These are phyloP conservation scores for Penicillium cosmopolitanum DNA, from an alignment of 495 filamentous ascomycete genomes.

Conservation along the genomic window DNA sequence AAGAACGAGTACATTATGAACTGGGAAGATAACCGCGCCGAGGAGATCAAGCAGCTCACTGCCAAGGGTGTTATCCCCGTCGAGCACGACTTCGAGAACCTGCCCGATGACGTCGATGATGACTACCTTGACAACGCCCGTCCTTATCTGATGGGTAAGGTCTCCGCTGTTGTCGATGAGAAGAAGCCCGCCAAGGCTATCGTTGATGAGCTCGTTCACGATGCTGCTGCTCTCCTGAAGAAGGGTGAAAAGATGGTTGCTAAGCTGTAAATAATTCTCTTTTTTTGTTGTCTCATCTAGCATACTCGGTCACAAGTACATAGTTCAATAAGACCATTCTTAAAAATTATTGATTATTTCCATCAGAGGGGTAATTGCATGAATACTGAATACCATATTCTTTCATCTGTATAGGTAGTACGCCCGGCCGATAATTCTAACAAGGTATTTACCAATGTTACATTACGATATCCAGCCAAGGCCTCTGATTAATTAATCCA, in stretches of 20 bases:
- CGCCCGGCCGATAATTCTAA: too few species aligned
- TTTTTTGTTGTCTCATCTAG: conserved; percentile 14
- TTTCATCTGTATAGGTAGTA: too few species aligned
- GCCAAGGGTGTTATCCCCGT: conserved; percentile 87
- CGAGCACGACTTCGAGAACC: conserved; percentile 89
- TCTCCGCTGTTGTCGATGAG: conserved; percentile 89
- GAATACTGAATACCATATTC: too few species aligned
- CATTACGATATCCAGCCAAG: too few species aligned
- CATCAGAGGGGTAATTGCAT: too few species aligned
- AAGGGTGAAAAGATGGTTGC: conserved; percentile 66
- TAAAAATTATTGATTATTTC: neutral
- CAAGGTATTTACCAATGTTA: too few species aligned
- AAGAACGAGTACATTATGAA: conserved; percentile 91
- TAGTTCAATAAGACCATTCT: conserved; percentile 6
- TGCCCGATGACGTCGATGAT: conserved; percentile 70
- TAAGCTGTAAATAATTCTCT: conserved; percentile 59
- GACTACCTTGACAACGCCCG: conserved; percentile 89
- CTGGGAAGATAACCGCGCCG: conserved; percentile 89
- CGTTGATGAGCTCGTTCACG: conserved; percentile 91
- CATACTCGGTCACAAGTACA: conserved; percentile 13
- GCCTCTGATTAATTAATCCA: too few species aligned
- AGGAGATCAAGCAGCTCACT: conserved; percentile 91
- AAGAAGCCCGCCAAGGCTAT: conserved; percentile 90
- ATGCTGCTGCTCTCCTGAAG: conserved; percentile 71
- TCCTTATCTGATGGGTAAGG: conserved; percentile 96